Evolutionary conservation across 2,329 filamentous ascomycete genomes (phyloP).

Genomic region (Calonectria crousiana): DNA sequence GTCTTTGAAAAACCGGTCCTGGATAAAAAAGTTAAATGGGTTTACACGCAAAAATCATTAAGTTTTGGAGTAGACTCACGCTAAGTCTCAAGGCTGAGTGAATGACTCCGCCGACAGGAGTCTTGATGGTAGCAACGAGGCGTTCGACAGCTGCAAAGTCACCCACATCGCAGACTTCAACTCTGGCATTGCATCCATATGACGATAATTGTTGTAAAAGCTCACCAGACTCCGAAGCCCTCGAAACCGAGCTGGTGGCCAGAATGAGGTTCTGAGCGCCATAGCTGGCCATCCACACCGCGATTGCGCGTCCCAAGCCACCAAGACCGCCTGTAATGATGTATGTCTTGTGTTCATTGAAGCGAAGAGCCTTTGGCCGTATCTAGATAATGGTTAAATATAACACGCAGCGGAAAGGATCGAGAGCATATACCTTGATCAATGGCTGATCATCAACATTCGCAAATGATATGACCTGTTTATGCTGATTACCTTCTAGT

Average conservation of each 20-base stretch:
- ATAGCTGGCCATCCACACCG: slow-evolving; percentile 42
- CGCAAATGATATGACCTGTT: background rate
- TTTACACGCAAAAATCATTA: background rate
- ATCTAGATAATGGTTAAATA: background rate
- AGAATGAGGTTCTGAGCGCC: slow-evolving; percentile 37
- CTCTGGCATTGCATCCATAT: slow-evolving; percentile 38
- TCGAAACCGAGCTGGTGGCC: slow-evolving; percentile 35
- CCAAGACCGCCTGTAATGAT: slow-evolving; percentile 41
- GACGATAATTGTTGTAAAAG: slow-evolving; percentile 37
- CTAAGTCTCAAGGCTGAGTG: slow-evolving; percentile 40
- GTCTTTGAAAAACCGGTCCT: slow-evolving; percentile 26
- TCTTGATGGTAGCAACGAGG: slow-evolving; percentile 29
- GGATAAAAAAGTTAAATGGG: background rate
- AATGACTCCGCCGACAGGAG: slow-evolving; percentile 36
- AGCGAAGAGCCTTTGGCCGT: background rate
- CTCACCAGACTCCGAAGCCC: slow-evolving; percentile 31
- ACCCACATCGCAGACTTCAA: slow-evolving; percentile 38
- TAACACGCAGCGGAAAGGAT: background rate
- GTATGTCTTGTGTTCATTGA: slow-evolving; percentile 35
- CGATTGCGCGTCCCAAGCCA: slow-evolving; percentile 38
- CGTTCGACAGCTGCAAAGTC: slow-evolving; percentile 33
- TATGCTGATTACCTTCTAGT: background rate
- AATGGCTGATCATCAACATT: background rate
- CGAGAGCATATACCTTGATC: background rate
- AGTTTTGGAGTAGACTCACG: slow-evolving; percentile 26